Evolutionary conservation across 345 rosid species (phyloP), one percentile per base, ranked within the genome.

Genomic region (Acer yangbiense): DNA sequence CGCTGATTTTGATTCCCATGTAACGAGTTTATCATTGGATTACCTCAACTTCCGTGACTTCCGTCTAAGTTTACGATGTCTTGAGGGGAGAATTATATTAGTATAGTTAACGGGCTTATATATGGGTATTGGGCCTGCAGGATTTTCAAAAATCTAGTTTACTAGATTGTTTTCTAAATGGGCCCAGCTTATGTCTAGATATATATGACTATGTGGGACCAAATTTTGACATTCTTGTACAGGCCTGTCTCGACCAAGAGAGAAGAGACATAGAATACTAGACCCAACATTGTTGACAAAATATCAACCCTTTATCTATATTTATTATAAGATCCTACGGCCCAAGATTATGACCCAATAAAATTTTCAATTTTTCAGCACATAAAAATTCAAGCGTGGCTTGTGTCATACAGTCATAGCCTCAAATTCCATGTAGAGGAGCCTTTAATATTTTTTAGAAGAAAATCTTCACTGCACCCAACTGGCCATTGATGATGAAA

Each of bases 351-450:
- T 5, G 18, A 16, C 57, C 57, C 57, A 12, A 54, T 54, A 54
- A 3, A 54, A 14, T 54, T 54, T 54, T 54, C 6, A 16, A 4
- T 0, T 54, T 54, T 54, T 16, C n/a, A 16, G 16, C 58, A 16
- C 58, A 54, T 54, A 16, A 14, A 54, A 62, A 75, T 35, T 54
- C 54, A 67, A 39, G 50, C 57, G 72, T 67, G 72, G 78, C 43
- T 20, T 55, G 32, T 29, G 32, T 29, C 32, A 29, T 29, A 29
- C 3, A 29, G 6, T 54, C 41, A 1, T 39, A 54, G 48, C 78
- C 78, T 66, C 72, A 52, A 67, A 14, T 66, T 64, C 61, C n/a
- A 54, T 54, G 58, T 54, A 13, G 17, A 43, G 8, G 8, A 9
- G n/a, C n/a, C 16, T 58, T 58, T 2, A 58, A 2, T 32, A 17